Evolutionary conservation across 2,329 filamentous ascomycete genomes (phyloP).

Genomic region (Arthrobotrys pseudoclavata): DNA sequence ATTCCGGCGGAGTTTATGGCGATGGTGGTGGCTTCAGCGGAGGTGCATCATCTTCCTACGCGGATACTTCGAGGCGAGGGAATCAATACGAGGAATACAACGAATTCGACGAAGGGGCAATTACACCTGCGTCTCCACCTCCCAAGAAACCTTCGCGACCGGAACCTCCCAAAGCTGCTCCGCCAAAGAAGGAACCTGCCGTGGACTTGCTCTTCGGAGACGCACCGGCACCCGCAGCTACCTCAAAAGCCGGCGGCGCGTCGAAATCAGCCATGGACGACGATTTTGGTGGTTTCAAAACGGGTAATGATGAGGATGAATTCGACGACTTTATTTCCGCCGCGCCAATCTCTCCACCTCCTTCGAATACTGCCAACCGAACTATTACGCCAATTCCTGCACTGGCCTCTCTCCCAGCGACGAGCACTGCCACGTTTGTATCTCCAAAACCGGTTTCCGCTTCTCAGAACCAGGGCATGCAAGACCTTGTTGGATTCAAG

Average conservation of each 20-base stretch:
- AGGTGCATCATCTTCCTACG: slow-evolving; percentile 67
- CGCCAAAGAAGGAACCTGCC: slow-evolving; percentile 79
- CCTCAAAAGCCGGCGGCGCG: slow-evolving; percentile 67
- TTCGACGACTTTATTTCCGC: slow-evolving; percentile 99
- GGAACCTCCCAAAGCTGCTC: slow-evolving; percentile 62
- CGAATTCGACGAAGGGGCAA: slow-evolving; percentile 85
- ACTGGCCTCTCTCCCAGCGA: slow-evolving; percentile 68
- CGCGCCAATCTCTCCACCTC: slow-evolving; percentile 70
- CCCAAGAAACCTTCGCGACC: slow-evolving; percentile 66
- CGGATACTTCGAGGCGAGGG: slow-evolving; percentile 63
- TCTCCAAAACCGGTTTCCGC: slow-evolving; percentile 88
- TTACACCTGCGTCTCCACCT: slow-evolving; percentile 65
- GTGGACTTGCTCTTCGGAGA: slow-evolving; percentile 91
- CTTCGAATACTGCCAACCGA: slow-evolving; percentile 61
- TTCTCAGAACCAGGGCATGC: slow-evolving; percentile 82
- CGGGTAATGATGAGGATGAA: slow-evolving; percentile 83
- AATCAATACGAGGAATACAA: slow-evolving; percentile 97
- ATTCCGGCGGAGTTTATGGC: slow-evolving; percentile 86
- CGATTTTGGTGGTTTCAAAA: slow-evolving; percentile 67
- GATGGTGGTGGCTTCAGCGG: slow-evolving; percentile 95
- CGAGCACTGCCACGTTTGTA: slow-evolving; percentile 72
- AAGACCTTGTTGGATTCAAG: slow-evolving; percentile 82
- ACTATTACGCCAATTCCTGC: slow-evolving; percentile 66
- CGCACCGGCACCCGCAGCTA: slow-evolving; percentile 72
- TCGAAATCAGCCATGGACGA: slow-evolving; percentile 67